Evolutionary conservation across 768 basidiomycete species (phyloP), one percentile per base, ranked within the genome.

Genomic region (Brasilioporus rufonigricans): DNA sequence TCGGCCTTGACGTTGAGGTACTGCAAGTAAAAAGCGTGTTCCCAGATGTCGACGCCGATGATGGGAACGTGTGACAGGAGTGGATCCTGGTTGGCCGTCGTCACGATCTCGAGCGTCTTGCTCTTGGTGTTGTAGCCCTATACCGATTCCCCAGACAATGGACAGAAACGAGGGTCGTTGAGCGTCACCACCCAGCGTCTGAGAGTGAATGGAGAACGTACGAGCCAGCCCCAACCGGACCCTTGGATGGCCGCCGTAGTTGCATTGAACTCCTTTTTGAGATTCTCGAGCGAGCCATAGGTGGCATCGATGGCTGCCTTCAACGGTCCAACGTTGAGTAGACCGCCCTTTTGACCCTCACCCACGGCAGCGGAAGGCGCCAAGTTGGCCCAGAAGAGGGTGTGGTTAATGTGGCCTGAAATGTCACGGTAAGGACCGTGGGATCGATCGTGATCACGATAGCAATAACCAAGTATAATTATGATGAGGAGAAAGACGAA

Each of bases 81-180:
- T 55, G 94, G 95, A 70, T 98, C 95, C 78, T 99, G 97, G 82
- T 99, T 98, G 6, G 93, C 71, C 31, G 97, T 98, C 40, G 97
- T 95, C 48, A 82, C 75, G 61, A 97, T 82, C 77, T 96, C 93
- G 53, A 99, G 84, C 62, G 77, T 77, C 74, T 84, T 84, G 59
- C 75, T 83, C 53, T 67, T 53, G 26, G 83, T 78, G 76, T 91
- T 89, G 52, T 80, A 73, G 5, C 92, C 94, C 89, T 90, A 49
- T 35, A 29, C 23, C 26, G 6, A 35, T 40, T 35, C 7, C 26
- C 1, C 26, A 7, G n/a, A n/a, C n/a, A n/a, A n/a, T n/a, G n/a
- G n/a, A 26, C 23, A n/a, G n/a, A n/a, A 43, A 32, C 12, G n/a
- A 46, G 9, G 0, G 13, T n/a, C 27, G 18, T 14, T 44, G 9